A percentile compares a stretch with the other conserved stretches of the same genome.
These are phyloP conservation scores for Podaxis pistillaris DNA, from an alignment of 768 basidiomycete genomes.

Conservation along the genomic window DNA sequence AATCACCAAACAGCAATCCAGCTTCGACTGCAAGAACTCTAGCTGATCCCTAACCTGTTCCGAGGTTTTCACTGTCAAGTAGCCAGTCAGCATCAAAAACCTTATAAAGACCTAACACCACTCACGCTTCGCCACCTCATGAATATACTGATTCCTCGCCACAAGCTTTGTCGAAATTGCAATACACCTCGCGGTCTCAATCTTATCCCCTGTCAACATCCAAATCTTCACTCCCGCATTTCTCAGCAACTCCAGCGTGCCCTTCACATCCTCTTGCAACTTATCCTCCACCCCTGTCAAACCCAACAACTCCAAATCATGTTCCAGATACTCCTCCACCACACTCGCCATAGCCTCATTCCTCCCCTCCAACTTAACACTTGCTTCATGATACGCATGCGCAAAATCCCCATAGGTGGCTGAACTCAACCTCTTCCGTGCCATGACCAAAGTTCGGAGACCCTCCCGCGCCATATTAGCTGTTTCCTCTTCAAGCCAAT, in stretches of 20 bases:
- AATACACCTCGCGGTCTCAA: conserved; percentile 98
- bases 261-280: conserved; percentile 94
- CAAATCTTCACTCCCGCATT: conserved; percentile 99
- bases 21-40: conserved; percentile 90
- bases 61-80: conserved; percentile 69
- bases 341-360: conserved; percentile 80
- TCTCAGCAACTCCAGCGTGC: conserved; percentile 86
- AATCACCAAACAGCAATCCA: conserved; percentile 97
- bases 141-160: conserved; percentile 94
- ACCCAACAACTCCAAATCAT: conserved; percentile 87
- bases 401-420: conserved; percentile 78
- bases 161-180: conserved; percentile 97
- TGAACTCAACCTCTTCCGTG: conserved; percentile 68
- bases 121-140: conserved; percentile 91
- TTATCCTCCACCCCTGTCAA: conserved; percentile 99
- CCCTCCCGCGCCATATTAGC: conserved; percentile 99
- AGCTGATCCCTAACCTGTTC: conserved; percentile 85
- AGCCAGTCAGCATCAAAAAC: neutral
- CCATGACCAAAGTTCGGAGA: conserved; percentile 90
- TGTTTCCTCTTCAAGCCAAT: conserved; percentile 98
- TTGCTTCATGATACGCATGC: conserved; percentile 69
- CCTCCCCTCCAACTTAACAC: conserved; percentile 72
- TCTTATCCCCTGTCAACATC: conserved; percentile 99
- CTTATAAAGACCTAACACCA: conserved; percentile 16
- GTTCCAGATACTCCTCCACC: conserved; percentile 76